Evolutionary conservation across 345 rosid species (phyloP).

Genomic region (Eucalyptus leucophloia): DNA sequence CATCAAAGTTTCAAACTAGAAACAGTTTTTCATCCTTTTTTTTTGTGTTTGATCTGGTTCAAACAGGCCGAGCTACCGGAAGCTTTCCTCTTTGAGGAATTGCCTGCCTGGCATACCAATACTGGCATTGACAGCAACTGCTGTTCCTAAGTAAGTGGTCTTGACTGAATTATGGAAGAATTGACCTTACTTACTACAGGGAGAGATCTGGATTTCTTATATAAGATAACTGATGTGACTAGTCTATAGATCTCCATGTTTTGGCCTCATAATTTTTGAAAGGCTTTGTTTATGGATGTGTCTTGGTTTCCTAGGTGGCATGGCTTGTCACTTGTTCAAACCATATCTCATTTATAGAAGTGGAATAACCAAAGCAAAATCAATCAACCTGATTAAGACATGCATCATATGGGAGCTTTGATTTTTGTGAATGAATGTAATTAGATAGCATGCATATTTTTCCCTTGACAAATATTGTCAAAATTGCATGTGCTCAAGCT

Average conservation of each 20-base stretch:
- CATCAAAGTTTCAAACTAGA: neutral
- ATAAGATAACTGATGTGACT: neutral
- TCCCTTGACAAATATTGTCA: neutral
- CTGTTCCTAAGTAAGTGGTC: conserved; percentile 76
- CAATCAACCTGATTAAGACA: neutral
- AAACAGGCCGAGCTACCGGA: conserved; percentile 75
- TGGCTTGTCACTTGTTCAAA: neutral
- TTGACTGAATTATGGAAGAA: neutral
- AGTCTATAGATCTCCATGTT: neutral
- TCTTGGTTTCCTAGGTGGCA: neutral
- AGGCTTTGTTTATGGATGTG: neutral
- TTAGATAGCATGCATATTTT: neutral
- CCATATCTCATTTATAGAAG: neutral
- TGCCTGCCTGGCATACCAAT: conserved; percentile 69
- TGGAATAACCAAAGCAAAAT: neutral
- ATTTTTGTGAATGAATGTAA: neutral
- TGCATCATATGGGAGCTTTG: neutral
- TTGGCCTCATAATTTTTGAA: neutral
- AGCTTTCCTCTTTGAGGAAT: conserved; percentile 76
- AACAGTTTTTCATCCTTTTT: neutral
- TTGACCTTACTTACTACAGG: neutral
- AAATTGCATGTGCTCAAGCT: neutral
- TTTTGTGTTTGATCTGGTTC: neutral
- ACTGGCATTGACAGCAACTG: conserved; percentile 94
- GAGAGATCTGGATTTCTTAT: neutral